Evolutionary conservation across 352 stramenopile species (phyloP), one percentile per base, ranked within the genome.

Genomic region (Pythium brachiatum): DNA sequence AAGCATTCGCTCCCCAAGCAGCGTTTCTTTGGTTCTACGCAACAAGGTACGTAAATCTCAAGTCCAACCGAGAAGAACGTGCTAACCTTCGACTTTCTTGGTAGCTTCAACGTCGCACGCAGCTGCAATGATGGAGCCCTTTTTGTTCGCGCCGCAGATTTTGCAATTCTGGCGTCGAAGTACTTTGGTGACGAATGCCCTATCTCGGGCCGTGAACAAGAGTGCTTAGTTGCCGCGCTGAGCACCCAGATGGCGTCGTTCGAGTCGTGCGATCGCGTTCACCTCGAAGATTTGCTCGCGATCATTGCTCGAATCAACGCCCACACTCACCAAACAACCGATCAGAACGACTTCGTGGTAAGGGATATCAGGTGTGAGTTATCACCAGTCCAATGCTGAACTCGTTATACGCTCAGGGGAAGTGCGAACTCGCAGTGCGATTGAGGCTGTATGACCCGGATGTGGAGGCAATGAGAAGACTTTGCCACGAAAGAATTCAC

Each of bases 11-110:
- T 20, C 64, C 81, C 26, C 53, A 75, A 32, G 70, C 79, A 16
- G 73, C 86, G 0, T 83, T 88, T 23, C 72, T 86, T 51, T 94
- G 84, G 84, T 94, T 94, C 46, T 94, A 85, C 61, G 66, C 69
- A 26, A 90, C 84, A 69, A 88, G 82, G 84, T 94, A 72, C 31
- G 58, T 32, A 34, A 21, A 13, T 2, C 46, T 44, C 51, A 18
- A 21, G 32, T 50, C 23, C 39, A 25, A 7, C 15, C 29, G 29
- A 9, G 29, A 34, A 9, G 29, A 34, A 34, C 5, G 29, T 11
- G 5, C 29, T 34, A 34, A 34, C 29, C 29, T 48, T 15, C 41
- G 7, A 48, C 7, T 48, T 26, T 23, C 18, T 9, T 4, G n/a
- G 12, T 53, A 94, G 84, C 57, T 91, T 94, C 66, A 81, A 79